Evolutionary conservation across 176 grass and related monocot species (phyloP).

Genomic region (Cenchrus fungigraminus): DNA sequence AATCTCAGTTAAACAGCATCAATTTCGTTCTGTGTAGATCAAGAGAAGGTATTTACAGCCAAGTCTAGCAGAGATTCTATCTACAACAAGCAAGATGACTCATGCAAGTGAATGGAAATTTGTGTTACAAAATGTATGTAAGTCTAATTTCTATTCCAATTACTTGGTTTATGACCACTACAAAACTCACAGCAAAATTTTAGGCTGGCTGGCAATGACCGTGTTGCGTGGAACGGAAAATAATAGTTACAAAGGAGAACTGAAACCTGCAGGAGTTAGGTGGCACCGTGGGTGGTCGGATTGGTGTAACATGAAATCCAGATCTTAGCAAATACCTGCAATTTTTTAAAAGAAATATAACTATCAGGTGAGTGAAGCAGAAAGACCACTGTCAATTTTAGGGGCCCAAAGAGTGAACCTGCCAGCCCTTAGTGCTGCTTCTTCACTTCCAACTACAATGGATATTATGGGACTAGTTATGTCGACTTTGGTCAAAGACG

Average conservation of each 20-base stretch:
- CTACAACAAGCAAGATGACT: not conserved
- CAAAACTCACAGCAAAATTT: not conserved
- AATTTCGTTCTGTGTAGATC: not conserved
- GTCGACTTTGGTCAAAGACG: conserved; percentile 58
- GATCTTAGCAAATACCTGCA: conserved; percentile 83
- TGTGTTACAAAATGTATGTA: not conserved
- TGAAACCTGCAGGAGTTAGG: conserved; percentile 85
- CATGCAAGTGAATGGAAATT: not conserved
- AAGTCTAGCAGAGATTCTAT: conserved; percentile 1
- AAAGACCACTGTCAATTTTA: not conserved
- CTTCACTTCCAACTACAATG: conserved; percentile 81
- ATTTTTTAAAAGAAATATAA: not conserved
- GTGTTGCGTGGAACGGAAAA: not conserved
- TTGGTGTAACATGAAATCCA: conserved; percentile 93
- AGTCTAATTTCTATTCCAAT: not conserved
- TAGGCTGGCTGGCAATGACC: not conserved
- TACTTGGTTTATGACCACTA: not conserved
- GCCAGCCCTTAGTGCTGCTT: conserved; percentile 75
- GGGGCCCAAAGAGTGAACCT: conserved; percentile 54
- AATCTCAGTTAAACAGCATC: conserved; percentile 1
- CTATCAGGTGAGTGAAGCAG: conserved; percentile 10
- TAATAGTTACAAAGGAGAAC: not conserved
- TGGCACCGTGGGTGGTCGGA: conserved; percentile 87
- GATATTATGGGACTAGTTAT: conserved; percentile 96
- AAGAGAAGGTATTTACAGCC: not conserved